Evolutionary conservation across 2,329 filamentous ascomycete species (phyloP).

Genomic region (Neofusicoccum laricinum): DNA sequence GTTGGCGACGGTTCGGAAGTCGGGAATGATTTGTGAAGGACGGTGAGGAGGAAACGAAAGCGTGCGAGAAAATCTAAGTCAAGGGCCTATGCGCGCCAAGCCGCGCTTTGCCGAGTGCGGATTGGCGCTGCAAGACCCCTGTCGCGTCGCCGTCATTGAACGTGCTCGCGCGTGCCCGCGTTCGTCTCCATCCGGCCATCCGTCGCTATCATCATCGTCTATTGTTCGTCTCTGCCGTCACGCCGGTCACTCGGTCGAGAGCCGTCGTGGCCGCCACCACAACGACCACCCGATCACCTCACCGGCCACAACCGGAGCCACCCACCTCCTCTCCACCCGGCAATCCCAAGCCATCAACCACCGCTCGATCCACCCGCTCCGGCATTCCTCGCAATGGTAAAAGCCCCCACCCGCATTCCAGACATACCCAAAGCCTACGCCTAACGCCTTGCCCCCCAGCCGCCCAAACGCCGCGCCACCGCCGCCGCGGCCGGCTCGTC

Average conservation of each 20-base stretch:
- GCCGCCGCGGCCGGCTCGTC: neutral
- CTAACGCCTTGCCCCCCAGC: neutral
- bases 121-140: neutral
- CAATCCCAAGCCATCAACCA: no score
- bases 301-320: no score
- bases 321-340: no score
- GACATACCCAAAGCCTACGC: neutral
- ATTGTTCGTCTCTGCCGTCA: neutral
- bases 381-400: neutral
- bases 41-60: neutral
- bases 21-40: neutral
- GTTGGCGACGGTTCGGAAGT: neutral
- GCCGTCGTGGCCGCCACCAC: neutral
- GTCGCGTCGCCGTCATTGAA: neutral
- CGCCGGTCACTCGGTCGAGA: neutral
- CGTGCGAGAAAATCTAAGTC: conserved; percentile 10
- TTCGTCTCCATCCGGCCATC: neutral
- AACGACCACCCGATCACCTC: neutral
- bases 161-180: neutral
- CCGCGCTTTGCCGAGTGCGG: no score
- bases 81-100: neutral
- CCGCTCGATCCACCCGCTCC: neutral
- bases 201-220: neutral
- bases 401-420: neutral
- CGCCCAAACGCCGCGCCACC: neutral